These are phyloP conservation scores for Stephania yunnanensis DNA, from an alignment of 164 flowering plant species.

Conservation along the genomic window DNA sequence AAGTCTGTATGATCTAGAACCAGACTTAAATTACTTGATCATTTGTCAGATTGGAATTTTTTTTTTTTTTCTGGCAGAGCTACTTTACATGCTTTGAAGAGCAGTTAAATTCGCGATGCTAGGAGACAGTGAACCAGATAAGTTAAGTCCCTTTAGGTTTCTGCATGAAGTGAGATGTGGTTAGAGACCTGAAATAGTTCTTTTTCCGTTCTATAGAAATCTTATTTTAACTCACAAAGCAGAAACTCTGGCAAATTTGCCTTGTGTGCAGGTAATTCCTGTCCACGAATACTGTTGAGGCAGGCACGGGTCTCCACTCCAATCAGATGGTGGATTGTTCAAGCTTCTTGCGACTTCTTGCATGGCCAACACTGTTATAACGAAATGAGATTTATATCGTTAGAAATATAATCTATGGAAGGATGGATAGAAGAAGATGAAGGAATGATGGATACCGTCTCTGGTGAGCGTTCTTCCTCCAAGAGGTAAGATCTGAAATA, in stretches of 20 bases:
- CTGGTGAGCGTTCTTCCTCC: constrained; percentile 55
- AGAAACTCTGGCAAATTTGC: constrained; percentile 34
- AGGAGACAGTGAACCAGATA: constrained; percentile 50
- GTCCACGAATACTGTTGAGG: constrained; percentile 71
- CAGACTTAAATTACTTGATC: not conserved
- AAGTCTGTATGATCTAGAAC: not conserved
- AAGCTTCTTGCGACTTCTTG: constrained; percentile 49
- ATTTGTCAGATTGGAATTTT: not conserved
- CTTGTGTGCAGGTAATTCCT: constrained; percentile 58
- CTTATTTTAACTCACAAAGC: constrained; percentile 50
- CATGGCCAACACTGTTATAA: constrained; percentile 56
- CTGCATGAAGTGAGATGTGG: constrained; percentile 24
- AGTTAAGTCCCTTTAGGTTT: constrained; percentile 46
- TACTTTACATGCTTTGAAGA: constrained; percentile 61
- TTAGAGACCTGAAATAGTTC: not conserved
- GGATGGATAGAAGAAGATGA: not conserved
- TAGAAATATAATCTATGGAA: not conserved
- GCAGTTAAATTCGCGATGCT: constrained; percentile 54
- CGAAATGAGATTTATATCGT: not conserved
- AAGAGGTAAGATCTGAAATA: constrained; percentile 51
- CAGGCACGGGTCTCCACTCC: constrained; percentile 94
- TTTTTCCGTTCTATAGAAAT: not conserved
- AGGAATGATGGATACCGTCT: constrained; percentile 51
- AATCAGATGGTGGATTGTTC: constrained; percentile 61
- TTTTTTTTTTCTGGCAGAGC: not conserved